Evolutionary conservation across 108 stramenopile species (phyloP).

Genomic region (Aureococcus anophagefferens): DNA sequence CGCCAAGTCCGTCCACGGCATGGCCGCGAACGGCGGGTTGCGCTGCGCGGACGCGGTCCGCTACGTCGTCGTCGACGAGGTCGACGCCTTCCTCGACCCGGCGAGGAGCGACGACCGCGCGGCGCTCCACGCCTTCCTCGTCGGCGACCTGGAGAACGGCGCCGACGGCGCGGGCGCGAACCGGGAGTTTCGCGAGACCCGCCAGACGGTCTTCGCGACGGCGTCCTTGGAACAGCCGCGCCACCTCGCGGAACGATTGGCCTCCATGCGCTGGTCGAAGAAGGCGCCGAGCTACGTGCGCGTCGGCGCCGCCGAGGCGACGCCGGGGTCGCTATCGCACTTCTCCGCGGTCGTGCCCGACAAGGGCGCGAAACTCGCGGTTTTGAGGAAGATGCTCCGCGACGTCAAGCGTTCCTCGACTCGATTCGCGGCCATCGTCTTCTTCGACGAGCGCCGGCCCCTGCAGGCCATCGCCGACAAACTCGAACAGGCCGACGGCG

Average conservation of each 20-base stretch:
- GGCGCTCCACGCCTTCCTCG: conserved; percentile 2
- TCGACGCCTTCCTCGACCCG: conserved; percentile 65
- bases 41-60: conserved; percentile 53
- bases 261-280: neutral
- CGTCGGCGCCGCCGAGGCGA: too few relatives aligned
- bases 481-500: neutral
- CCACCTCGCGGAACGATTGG: conserved; percentile 68
- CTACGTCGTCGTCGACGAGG: conserved; percentile 84
- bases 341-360: too few relatives aligned
- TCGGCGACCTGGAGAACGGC: conserved; percentile 7
- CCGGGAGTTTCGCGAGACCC: conserved; percentile 20
- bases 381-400: too few relatives aligned
- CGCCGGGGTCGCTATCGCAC: too few relatives aligned
- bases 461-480: neutral
- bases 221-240: conserved; percentile 86
- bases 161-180: conserved; percentile 4
- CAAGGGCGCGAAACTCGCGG: too few relatives aligned
- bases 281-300: too few relatives aligned
- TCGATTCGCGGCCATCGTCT: neutral
- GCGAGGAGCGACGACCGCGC: conserved; percentile 22
- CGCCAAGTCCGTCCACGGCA: conserved; percentile 58
- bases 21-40: conserved; percentile 65
- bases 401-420: too few relatives aligned
- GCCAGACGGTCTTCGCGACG: conserved; percentile 85
- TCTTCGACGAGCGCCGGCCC: neutral